Base-by-base conservation (phyloP, 2,329 filamentous ascomycete species). In the Nigrospora sphaerica region DNA sequence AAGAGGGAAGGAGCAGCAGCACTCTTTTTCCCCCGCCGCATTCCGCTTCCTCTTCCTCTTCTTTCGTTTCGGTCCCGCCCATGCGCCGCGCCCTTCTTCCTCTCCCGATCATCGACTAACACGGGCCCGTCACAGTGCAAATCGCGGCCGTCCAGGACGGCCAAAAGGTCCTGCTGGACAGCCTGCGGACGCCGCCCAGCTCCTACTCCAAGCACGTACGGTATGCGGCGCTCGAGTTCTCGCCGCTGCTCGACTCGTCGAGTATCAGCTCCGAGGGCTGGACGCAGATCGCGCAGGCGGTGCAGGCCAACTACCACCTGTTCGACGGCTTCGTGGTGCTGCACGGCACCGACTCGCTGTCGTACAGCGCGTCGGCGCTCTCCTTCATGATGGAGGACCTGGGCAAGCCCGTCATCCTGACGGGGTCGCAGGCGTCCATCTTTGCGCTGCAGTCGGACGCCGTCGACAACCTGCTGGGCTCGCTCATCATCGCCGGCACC, bases 261-360 rank as follows among this genome's bases (percentile, higher is more conserved):
- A 93, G 88, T 46, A 95, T 95, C 63, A 87, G 90, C 50, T 87
- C 88, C 16, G 78, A 80, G 38, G 89, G 89, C 48, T 95, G 89
- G 91, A 83, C 86, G 12, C 80, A 89, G 60, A 93, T 95, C 61
- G 88, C 90, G 1, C 70, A 75, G 43, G 80, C 85, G n/a, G 80
- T 95, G 54, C 77, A 81, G 55, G 81, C 85, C 52, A 96, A 96
- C 66, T 95, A 95, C 65, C 83, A 84, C 52, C 76, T 88, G 0
- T 96, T 90, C 59, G 91, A 95, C 63, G 89, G 87, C 17, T 95
- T 95, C 60, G 88, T 95, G 18, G 83, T 95, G 36, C 80, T 95
- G 32, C 90, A 95, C 64, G 90, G 90, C 50, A 95, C 90, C 7
- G 90, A 95, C 66, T 95, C 88, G 39, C 73, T 95, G 44, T 87